Conservation (phyloP, 2,329 filamentous ascomycete species). For the Meredithiella fracta region DNA sequence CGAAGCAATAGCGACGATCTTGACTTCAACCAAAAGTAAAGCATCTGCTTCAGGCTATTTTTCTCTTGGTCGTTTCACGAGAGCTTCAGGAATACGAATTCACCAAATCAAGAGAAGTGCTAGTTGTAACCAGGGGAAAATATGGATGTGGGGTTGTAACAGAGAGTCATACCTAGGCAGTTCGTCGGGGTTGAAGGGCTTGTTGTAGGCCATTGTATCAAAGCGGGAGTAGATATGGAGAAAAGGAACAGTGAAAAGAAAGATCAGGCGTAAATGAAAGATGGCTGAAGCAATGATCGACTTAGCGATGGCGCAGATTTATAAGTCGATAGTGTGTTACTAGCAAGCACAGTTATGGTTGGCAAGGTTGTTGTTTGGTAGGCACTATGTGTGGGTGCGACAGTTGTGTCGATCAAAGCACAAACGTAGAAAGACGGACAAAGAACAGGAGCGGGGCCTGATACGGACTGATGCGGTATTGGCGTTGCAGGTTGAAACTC, state of each 20-base stretch:
- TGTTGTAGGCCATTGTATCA: slow-evolving; percentile 77
- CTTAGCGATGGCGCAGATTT: neutral
- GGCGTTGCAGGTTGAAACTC: slow-evolving; percentile 2
- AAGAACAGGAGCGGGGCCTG: slow-evolving; percentile 2
- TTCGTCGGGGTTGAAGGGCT: slow-evolving; percentile 82
- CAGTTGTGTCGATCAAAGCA: slow-evolving; percentile 2
- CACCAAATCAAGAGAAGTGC: neutral
- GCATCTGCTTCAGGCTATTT: neutral
- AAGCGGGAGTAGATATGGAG: neutral
- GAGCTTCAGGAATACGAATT: slow-evolving; percentile 5
- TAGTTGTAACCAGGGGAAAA: neutral
- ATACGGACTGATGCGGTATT: slow-evolving; percentile 2
- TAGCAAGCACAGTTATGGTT: neutral
- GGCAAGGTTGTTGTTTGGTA: neutral
- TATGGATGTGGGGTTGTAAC: neutral
- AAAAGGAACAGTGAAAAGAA: neutral
- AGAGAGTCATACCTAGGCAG: slow-evolving; percentile 61
- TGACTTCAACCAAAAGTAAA: neutral
- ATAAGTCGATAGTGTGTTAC: neutral
- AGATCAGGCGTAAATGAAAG: neutral
- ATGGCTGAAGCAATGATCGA: neutral
- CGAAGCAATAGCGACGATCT: neutral
- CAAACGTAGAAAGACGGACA: neutral
- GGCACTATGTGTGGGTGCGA: neutral
- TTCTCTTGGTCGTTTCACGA: slow-evolving; percentile 8